Evolutionary conservation across 2,329 filamentous ascomycete species (phyloP).

Genomic region (Trichoderma koningii): DNA sequence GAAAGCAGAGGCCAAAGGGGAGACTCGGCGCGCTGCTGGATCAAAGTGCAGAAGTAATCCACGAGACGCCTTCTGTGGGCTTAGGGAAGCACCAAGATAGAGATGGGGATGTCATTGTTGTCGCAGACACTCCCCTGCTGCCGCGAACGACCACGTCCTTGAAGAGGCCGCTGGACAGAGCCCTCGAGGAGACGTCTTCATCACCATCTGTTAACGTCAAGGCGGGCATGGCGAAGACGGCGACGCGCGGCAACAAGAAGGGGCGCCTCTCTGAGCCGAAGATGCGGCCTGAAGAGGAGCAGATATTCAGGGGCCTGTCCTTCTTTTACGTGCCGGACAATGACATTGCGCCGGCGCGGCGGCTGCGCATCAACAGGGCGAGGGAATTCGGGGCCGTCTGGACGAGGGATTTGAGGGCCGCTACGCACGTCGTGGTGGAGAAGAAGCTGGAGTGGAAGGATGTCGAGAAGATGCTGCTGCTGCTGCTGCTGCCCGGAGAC

Average conservation of each 20-base stretch:
- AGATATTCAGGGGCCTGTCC: conserved; percentile 61
- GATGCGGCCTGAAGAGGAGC: conserved; percentile 52
- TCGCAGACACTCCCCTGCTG: not conserved
- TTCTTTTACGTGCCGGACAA: conserved; percentile 84
- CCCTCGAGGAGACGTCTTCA: not conserved
- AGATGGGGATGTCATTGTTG: not conserved
- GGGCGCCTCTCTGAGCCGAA: conserved; percentile 49
- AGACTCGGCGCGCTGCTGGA: conserved; percentile 31
- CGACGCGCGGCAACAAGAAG: conserved; percentile 40
- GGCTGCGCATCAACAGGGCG: conserved; percentile 72
- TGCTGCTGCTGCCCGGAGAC: conserved; percentile 38
- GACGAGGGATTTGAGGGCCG: conserved; percentile 57
- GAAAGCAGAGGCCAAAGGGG: conserved; percentile 31
- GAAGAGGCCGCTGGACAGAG: not conserved
- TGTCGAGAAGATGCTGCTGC: conserved; percentile 53
- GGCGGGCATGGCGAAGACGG: conserved; percentile 29
- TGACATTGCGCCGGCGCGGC: conserved; percentile 67
- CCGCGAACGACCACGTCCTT: not conserved
- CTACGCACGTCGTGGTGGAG: conserved; percentile 83
- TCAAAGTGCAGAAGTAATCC: conserved; percentile 20
- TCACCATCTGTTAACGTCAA: conserved; percentile 19
- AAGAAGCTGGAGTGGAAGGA: conserved; percentile 64
- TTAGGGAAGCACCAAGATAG: not conserved
- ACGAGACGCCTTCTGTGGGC: conserved; percentile 12
- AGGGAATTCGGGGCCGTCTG: conserved; percentile 75